Percentiles rank a stretch among this genome's conserved stretches.
phyloP scores from a whole-genome alignment of 179 eudicot genomes.

The Actinidia arguta region DNA sequence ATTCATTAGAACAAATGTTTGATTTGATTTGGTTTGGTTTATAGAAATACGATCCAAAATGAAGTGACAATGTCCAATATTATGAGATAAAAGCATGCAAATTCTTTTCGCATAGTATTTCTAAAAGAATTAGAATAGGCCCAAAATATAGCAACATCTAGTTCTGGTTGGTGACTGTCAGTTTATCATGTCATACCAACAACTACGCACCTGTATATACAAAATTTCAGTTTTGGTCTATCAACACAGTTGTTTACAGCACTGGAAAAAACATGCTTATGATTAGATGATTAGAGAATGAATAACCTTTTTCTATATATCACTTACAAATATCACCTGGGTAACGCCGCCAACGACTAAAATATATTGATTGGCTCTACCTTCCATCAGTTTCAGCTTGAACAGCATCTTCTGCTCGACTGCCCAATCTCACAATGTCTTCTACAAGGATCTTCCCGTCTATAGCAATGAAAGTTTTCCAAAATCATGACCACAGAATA shows the following conservation, averaged over 20 bases:
- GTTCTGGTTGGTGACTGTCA: no score
- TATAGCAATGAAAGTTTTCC: constrained; percentile 37
- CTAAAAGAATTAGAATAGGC: no score
- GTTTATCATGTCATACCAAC: no score
- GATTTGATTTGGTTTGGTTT: no score
- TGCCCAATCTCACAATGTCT: constrained; percentile 86
- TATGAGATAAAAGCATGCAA: no score
- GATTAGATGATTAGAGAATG: not conserved
- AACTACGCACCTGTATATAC: not conserved
- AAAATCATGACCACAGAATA: not conserved
- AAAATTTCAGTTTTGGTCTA: not conserved
- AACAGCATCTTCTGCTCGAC: constrained; percentile 52
- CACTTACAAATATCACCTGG: not conserved
- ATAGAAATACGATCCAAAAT: no score
- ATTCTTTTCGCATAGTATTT: no score
- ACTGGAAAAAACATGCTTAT: not conserved
- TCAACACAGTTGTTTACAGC: constrained; percentile 11
- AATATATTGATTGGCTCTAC: constrained; percentile 11
- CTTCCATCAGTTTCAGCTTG: constrained; percentile 39
- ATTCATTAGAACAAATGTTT: no score
- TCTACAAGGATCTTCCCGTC: constrained; percentile 95
- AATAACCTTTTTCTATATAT: not conserved
- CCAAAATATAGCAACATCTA: no score
- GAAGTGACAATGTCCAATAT: no score
- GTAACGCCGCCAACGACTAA: not conserved